Conservation (phyloP, 2,329 filamentous ascomycete genomes). For the Calonectria multiphialidica region DNA sequence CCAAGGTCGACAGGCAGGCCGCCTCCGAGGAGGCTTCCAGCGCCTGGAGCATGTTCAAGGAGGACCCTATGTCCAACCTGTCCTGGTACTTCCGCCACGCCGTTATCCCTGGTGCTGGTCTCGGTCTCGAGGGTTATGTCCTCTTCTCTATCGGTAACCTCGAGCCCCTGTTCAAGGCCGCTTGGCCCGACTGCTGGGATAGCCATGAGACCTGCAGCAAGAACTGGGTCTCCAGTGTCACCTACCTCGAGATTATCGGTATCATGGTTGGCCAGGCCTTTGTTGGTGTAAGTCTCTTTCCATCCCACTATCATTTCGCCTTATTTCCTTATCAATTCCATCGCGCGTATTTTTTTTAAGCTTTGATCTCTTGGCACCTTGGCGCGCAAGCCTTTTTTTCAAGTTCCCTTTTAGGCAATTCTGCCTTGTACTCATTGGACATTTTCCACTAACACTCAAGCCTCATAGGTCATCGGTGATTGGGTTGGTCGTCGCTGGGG, state of each 20-base stretch:
- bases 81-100: constrained; percentile 90
- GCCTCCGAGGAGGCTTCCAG: constrained; percentile 73
- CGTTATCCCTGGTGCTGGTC: constrained; percentile 90
- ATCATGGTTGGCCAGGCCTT: constrained; percentile 95
- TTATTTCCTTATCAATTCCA: background rate
- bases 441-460: constrained; percentile 29
- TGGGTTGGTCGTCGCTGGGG: constrained; percentile 94
- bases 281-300: constrained; percentile 74
- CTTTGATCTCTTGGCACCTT: constrained; percentile 8
- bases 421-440: constrained; percentile 25
- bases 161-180: constrained; percentile 80
- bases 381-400: constrained; percentile 13
- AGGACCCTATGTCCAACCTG: constrained; percentile 87
- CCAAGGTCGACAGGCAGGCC: constrained; percentile 78
- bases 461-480: constrained; percentile 65
- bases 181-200: constrained; percentile 85
- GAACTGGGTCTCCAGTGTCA: constrained; percentile 86
- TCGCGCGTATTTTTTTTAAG: background rate
- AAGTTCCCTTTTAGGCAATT: constrained; percentile 10
- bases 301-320: background rate
- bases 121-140: constrained; percentile 94
- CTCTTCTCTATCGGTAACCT: constrained; percentile 97
- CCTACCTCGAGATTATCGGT: constrained; percentile 92
- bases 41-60: constrained; percentile 85
- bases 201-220: constrained; percentile 74